These are phyloP conservation scores for Apiotrichum brassicae DNA, from an alignment of 1,284 basidiomycete genomes.

Conservation along the genomic window DNA sequence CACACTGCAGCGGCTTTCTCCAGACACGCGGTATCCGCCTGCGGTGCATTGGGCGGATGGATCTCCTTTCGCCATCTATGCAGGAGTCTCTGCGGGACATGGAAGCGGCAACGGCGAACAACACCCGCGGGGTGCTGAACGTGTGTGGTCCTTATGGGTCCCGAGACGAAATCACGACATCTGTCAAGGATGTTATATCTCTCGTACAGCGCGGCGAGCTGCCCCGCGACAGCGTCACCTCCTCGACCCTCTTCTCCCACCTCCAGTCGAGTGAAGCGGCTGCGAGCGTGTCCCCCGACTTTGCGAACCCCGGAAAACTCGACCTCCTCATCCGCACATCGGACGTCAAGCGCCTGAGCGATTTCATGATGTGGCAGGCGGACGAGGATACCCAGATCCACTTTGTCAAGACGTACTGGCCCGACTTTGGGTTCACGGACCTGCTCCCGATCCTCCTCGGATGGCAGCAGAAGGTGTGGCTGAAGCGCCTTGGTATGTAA, in stretches of 20 bases:
- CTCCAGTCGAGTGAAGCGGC: conserved; percentile 11
- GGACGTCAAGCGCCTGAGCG: conserved; percentile 81
- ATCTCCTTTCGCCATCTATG: conserved; percentile 72
- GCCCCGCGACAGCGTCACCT: conserved; percentile 1
- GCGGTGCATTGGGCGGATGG: conserved; percentile 69
- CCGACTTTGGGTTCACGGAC: conserved; percentile 83
- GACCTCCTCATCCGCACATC: conserved; percentile 90
- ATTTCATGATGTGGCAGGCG: conserved; percentile 87
- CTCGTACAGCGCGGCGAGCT: conserved; percentile 47
- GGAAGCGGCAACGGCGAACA: conserved; percentile 69
- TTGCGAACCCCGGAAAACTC: conserved; percentile 44
- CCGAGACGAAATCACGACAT: conserved; percentile 80
- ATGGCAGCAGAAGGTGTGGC: conserved; percentile 69
- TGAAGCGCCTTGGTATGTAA: conserved; percentile 17
- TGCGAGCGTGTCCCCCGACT: conserved; percentile 4
- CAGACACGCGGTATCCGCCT: conserved; percentile 77
- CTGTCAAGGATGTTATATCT: conserved; percentile 59
- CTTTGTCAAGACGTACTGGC: conserved; percentile 88
- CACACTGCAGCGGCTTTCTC: conserved; percentile 59
- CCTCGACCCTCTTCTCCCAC: conserved; percentile 6
- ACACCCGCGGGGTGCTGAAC: conserved; percentile 80
- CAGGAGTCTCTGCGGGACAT: conserved; percentile 65
- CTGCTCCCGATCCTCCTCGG: conserved; percentile 77
- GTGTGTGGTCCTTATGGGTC: conserved; percentile 92
- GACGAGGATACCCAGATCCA: conserved; percentile 77